Percentiles rank a stretch among this genome's conserved stretches.
These are phyloP conservation scores for Capronia coronata DNA, from an alignment of 2,329 filamentous ascomycete species.

Conservation along the genomic window DNA sequence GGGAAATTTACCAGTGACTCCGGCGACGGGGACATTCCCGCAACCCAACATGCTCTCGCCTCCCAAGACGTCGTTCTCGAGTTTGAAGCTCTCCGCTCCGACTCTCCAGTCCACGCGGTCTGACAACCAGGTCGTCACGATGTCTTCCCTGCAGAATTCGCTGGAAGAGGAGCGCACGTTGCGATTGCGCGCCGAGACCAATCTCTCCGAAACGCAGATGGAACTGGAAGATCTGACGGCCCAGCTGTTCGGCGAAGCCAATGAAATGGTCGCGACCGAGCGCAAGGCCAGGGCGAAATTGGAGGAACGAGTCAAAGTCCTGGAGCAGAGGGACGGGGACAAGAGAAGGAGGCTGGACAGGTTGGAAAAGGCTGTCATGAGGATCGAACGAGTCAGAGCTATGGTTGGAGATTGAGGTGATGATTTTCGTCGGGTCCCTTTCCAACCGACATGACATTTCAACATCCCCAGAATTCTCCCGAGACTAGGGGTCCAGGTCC, in stretches of 20 bases:
- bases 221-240: conserved; percentile 58
- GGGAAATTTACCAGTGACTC: conserved; percentile 32
- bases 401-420: conserved; percentile 43
- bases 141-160: conserved; percentile 45
- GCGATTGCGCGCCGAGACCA: conserved; percentile 53
- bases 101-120: conserved; percentile 15
- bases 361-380: conserved; percentile 51
- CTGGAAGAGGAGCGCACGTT: conserved; percentile 50
- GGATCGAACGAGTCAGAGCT: conserved; percentile 51
- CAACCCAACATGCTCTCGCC: conserved; percentile 23
- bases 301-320: conserved; percentile 42
- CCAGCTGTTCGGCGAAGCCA: conserved; percentile 56
- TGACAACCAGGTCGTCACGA: conserved; percentile 29
- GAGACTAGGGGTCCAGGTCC: too few species aligned
- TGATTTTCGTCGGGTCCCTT: too few species aligned
- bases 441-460: too few species aligned
- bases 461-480: too few species aligned
- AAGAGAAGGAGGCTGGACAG: conserved; percentile 48
- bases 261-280: conserved; percentile 61
- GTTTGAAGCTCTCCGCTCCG: conserved; percentile 23
- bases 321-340: conserved; percentile 43
- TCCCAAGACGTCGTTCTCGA: conserved; percentile 27
- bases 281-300: conserved; percentile 51
- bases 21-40: conserved; percentile 37
- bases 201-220: conserved; percentile 47